Evolutionary conservation across 2,329 filamentous ascomycete genomes (phyloP).

Genomic region (Pseudogymnoascus destructans): DNA sequence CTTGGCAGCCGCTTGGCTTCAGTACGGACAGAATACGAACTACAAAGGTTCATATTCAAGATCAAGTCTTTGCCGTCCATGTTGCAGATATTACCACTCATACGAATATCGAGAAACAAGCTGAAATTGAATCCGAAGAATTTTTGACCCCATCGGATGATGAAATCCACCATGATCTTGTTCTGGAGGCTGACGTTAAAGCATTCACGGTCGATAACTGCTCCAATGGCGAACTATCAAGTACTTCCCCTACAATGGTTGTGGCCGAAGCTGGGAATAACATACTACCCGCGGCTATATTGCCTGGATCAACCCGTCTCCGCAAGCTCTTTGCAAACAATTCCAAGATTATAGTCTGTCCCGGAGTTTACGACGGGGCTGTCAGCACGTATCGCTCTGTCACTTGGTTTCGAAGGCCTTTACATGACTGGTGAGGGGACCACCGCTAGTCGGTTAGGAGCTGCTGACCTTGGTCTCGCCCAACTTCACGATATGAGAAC

Average conservation of each 20-base stretch:
- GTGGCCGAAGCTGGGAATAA: background rate
- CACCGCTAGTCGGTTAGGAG: conserved; percentile 33
- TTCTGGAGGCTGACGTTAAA: background rate
- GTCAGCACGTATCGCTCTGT: conserved; percentile 48
- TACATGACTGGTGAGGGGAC: conserved; percentile 52
- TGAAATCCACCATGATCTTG: background rate
- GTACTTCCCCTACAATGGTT: background rate
- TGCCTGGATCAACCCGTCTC: background rate
- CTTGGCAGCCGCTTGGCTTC: background rate
- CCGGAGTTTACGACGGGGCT: conserved; percentile 59
- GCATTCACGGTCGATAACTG: background rate
- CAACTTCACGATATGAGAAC: conserved; percentile 38
- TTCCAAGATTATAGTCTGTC: conserved; percentile 38
- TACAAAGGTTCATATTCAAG: too few species aligned
- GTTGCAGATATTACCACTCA: background rate
- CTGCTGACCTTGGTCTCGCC: conserved; percentile 37
- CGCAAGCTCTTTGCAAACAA: background rate
- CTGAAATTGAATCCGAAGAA: background rate
- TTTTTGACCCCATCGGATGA: background rate
- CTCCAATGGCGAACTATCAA: background rate
- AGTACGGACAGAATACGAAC: background rate
- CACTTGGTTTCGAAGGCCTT: conserved; percentile 48
- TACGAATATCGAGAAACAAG: background rate
- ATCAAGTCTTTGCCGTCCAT: background rate
- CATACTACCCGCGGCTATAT: background rate